Evolutionary conservation across 2,329 filamentous ascomycete genomes (phyloP).

Genomic region (Endocalyx cinctus): DNA sequence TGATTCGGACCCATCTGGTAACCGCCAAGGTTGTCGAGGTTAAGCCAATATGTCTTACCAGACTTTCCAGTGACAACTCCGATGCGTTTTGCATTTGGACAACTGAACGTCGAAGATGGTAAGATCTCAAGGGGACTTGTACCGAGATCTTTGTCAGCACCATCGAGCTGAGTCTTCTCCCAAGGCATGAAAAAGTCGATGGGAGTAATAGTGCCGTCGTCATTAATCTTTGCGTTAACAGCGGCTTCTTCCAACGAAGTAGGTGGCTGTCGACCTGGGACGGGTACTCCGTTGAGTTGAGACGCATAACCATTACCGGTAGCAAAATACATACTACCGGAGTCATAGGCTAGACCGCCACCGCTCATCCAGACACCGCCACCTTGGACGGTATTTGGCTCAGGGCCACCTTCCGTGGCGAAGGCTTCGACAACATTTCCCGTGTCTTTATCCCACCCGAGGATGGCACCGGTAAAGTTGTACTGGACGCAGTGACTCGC

Average conservation of each 20-base stretch:
- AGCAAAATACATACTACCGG: slow-evolving; percentile 41
- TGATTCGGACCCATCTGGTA: slow-evolving; percentile 40
- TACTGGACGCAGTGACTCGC: slow-evolving; percentile 47
- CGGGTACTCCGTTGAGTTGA: slow-evolving; percentile 37
- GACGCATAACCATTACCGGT: slow-evolving; percentile 46
- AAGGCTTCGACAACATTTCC: slow-evolving; percentile 39
- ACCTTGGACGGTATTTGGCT: slow-evolving; percentile 33
- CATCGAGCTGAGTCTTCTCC: slow-evolving; percentile 44
- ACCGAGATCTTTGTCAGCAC: slow-evolving; percentile 44
- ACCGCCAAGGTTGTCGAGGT: slow-evolving; percentile 44
- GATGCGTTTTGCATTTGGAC: slow-evolving; percentile 39
- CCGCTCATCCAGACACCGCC: slow-evolving; percentile 47
- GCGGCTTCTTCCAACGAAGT: slow-evolving; percentile 43
- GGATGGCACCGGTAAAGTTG: slow-evolving; percentile 46
- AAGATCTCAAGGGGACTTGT: slow-evolving; percentile 40
- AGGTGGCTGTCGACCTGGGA: slow-evolving; percentile 39
- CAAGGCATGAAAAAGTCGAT: slow-evolving; percentile 48
- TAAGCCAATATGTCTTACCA: slow-evolving; percentile 45
- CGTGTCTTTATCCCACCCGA: slow-evolving; percentile 42
- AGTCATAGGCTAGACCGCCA: slow-evolving; percentile 41
- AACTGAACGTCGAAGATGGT: slow-evolving; percentile 36
- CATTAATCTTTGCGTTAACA: slow-evolving; percentile 42
- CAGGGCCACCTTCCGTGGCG: slow-evolving; percentile 38
- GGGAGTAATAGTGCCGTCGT: slow-evolving; percentile 36
- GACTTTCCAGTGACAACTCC: slow-evolving; percentile 45